Conservation (phyloP, 305 asterid genomes). For the Fraxinus greggii region DNA sequence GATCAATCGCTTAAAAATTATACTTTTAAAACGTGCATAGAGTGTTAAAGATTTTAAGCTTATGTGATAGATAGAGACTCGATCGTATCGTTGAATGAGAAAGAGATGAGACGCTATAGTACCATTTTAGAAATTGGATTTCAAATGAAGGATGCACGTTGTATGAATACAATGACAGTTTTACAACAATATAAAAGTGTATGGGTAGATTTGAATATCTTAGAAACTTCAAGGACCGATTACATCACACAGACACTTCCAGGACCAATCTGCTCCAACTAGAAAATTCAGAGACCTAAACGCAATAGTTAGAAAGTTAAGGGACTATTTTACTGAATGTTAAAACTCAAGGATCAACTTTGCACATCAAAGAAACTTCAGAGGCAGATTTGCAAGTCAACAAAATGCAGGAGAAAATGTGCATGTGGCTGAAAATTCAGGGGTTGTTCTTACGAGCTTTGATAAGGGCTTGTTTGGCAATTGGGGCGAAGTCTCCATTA, state of each 20-base stretch:
- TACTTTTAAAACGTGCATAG: background rate
- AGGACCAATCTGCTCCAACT: background rate
- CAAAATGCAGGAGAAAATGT: background rate
- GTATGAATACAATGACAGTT: background rate
- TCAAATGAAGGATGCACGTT: background rate
- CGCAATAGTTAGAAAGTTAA: background rate
- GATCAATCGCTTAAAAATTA: background rate
- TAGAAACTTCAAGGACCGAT: background rate
- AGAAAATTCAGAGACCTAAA: background rate
- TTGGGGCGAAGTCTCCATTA: too few relatives aligned
- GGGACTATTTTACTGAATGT: background rate
- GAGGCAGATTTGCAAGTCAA: background rate
- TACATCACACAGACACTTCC: background rate
- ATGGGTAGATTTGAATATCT: background rate
- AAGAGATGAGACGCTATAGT: background rate
- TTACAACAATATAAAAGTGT: background rate
- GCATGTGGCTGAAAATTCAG: background rate
- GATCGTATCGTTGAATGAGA: background rate
- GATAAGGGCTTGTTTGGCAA: too few relatives aligned
- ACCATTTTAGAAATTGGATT: background rate
- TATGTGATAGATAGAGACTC: background rate
- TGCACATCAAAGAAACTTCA: background rate
- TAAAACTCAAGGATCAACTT: background rate
- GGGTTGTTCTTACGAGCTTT: background rate
- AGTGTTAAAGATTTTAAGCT: background rate